Conservation (phyloP, 2,329 filamentous ascomycete species). For the Talaromyces sp. region DNA sequence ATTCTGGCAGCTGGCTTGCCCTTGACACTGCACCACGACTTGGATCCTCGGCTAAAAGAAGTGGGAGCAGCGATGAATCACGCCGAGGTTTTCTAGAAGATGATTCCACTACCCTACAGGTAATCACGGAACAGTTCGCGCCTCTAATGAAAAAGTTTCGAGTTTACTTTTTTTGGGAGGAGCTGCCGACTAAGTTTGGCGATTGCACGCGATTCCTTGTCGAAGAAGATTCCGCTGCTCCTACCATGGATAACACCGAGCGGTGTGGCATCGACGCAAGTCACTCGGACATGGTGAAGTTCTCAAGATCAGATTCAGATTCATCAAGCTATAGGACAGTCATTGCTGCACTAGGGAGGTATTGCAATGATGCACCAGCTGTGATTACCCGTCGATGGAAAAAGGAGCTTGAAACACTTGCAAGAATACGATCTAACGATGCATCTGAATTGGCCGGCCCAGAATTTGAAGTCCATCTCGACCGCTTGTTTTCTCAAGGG, state of each 20-base stretch:
- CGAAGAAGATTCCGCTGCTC: conserved; percentile 28
- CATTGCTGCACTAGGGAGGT: conserved; percentile 24
- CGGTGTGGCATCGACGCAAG: conserved; percentile 32
- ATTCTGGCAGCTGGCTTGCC: conserved; percentile 25
- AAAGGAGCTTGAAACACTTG: neutral
- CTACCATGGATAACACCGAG: conserved; percentile 30
- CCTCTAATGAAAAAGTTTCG: conserved; percentile 35
- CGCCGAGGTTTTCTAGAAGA: conserved; percentile 29
- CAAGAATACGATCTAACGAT: conserved; percentile 1
- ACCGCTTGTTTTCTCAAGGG: neutral
- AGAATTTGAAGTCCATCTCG: neutral
- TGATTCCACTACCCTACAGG: conserved; percentile 39
- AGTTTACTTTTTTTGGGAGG: conserved; percentile 29
- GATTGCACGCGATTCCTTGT: conserved; percentile 33
- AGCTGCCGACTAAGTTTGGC: conserved; percentile 34
- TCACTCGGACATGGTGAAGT: conserved; percentile 29
- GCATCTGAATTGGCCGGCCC: conserved; percentile 1
- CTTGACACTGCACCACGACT: neutral
- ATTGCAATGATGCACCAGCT: conserved; percentile 11
- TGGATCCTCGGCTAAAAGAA: conserved; percentile 30
- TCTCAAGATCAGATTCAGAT: conserved; percentile 21
- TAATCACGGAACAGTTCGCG: conserved; percentile 37
- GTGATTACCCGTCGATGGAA: conserved; percentile 2
- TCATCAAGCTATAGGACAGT: conserved; percentile 27
- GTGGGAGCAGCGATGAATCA: conserved; percentile 30